These are phyloP conservation scores for Pseudogymnoascus sp. DNA, from an alignment of 2,329 filamentous ascomycete genomes.

Conservation along the genomic window DNA sequence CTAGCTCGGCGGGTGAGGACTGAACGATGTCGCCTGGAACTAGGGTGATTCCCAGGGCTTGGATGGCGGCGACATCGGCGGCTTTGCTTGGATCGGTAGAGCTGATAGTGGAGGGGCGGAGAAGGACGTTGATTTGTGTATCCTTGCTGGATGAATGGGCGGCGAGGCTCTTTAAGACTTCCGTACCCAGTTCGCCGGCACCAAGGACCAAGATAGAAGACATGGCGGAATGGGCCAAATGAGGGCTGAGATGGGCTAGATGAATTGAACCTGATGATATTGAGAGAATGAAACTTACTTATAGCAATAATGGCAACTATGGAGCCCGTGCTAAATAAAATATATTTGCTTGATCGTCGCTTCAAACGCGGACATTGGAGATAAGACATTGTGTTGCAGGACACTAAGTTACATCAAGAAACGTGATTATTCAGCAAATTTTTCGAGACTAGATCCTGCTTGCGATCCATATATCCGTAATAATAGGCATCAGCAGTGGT, in stretches of 20 bases:
- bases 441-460: neutral
- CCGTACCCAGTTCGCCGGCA: constrained; percentile 55
- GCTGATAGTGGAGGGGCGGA: constrained; percentile 41
- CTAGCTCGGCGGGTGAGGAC: constrained; percentile 31
- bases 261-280: neutral
- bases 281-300: neutral
- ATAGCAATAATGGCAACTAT: neutral
- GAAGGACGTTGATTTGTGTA: constrained; percentile 39
- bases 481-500: neutral
- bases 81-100: constrained; percentile 33
- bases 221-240: neutral
- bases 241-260: neutral
- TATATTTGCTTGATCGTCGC: neutral
- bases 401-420: neutral
- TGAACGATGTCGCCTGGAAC: constrained; percentile 28
- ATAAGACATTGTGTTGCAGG: neutral
- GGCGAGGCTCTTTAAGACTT: constrained; percentile 44
- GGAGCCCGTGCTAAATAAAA: neutral
- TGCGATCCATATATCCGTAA: neutral
- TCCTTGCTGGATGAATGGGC: constrained; percentile 32
- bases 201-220: constrained; percentile 48
- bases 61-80: constrained; percentile 35
- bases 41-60: constrained; percentile 15
- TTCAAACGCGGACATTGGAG: neutral
- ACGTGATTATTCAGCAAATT: neutral